Evolutionary conservation across 2,329 filamentous ascomycete genomes (phyloP).

Genomic region (Torrubiella hemipterigena): DNA sequence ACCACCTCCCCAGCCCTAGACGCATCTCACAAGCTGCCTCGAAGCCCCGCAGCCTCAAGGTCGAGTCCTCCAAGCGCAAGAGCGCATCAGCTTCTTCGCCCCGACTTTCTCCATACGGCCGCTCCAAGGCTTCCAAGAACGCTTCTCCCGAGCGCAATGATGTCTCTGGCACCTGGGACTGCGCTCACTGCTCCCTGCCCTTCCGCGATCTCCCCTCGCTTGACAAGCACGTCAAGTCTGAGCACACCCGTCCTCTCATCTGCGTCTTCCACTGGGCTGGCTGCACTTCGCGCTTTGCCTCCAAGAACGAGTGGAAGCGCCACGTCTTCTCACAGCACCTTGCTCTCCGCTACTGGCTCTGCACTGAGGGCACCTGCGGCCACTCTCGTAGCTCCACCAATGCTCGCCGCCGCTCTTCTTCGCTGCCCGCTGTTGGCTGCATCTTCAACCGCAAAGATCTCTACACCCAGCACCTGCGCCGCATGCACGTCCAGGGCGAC

Average conservation of each 20-base stretch:
- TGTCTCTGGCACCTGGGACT: conserved; percentile 2
- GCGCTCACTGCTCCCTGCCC: conserved; percentile 6
- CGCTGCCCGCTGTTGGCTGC: conserved; percentile 37
- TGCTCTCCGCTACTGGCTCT: conserved; percentile 62
- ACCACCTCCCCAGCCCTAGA: neutral
- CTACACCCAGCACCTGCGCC: conserved; percentile 75
- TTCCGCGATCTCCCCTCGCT: conserved; percentile 35
- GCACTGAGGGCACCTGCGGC: conserved; percentile 49
- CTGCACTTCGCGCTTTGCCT: conserved; percentile 59
- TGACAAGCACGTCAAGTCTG: conserved; percentile 36
- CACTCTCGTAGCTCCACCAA: conserved; percentile 15
- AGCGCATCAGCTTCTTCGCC: no score
- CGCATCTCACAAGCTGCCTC: neutral
- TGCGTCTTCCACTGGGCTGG: conserved; percentile 74
- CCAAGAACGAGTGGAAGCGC: conserved; percentile 93
- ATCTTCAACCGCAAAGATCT: conserved; percentile 86
- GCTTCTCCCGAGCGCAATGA: neutral
- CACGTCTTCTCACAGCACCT: conserved; percentile 76
- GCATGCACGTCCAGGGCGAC: conserved; percentile 60
- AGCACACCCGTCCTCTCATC: conserved; percentile 51
- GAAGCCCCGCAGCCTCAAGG: neutral
- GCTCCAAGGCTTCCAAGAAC: neutral
- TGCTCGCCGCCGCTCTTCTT: conserved; percentile 4
- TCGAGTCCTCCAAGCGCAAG: no score
- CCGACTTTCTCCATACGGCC: neutral